Evolutionary conservation across 768 basidiomycete species (phyloP).

Genomic region (Mycena alexandri): DNA sequence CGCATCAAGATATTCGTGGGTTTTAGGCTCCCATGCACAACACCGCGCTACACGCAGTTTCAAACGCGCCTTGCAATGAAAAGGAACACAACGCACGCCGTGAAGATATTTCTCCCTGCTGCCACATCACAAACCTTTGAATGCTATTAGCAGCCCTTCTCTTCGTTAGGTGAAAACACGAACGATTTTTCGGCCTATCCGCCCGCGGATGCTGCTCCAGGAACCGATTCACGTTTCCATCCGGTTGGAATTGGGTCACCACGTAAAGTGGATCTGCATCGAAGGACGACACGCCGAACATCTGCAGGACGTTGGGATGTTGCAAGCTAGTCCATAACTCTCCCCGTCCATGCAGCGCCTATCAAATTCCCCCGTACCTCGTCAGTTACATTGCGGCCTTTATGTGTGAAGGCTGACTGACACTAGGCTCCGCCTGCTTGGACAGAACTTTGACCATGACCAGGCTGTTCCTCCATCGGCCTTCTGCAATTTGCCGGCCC

Average conservation of each 20-base stretch:
- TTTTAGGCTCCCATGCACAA: constrained; percentile 43
- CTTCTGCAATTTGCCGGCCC: constrained; percentile 22
- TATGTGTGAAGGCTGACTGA: constrained; percentile 5
- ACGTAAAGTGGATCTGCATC: constrained; percentile 43
- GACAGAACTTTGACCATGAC: constrained; percentile 33
- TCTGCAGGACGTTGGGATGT: constrained; percentile 40
- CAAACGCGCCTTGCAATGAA: not conserved
- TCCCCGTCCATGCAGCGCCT: constrained; percentile 37
- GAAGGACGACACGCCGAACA: constrained; percentile 40
- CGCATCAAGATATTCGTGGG: constrained; percentile 42
- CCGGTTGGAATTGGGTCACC: constrained; percentile 35
- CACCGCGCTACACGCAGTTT: constrained; percentile 26
- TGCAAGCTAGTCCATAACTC: constrained; percentile 39
- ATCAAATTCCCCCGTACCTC: not conserved
- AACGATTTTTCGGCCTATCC: constrained; percentile 40
- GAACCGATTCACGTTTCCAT: constrained; percentile 38
- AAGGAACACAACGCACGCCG: constrained; percentile 21
- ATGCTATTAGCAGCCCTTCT: not conserved
- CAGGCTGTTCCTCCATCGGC: constrained; percentile 14
- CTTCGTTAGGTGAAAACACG: not conserved
- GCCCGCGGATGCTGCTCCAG: constrained; percentile 36
- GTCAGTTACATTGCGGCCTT: not conserved
- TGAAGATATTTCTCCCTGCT: constrained; percentile 44
- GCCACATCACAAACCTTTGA: constrained; percentile 41
- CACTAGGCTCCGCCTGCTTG: constrained; percentile 22